Conservation (phyloP, 73 alveolate genomes). For the Stentor coeruleus region DNA sequence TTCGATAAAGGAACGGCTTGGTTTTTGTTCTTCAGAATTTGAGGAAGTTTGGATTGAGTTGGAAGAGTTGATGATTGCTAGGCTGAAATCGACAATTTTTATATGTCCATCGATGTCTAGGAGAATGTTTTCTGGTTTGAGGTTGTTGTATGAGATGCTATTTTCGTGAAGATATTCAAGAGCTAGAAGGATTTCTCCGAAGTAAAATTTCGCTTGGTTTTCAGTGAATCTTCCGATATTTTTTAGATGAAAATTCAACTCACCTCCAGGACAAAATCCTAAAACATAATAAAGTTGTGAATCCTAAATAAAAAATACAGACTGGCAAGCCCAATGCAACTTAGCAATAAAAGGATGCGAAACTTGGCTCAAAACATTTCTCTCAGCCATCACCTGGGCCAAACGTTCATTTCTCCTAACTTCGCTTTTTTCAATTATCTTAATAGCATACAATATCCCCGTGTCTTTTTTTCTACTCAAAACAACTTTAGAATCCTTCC, state of each 20-base stretch:
- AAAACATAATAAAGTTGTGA: conserved; percentile 72
- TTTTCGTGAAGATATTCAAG: conserved; percentile 75
- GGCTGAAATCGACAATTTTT: conserved; percentile 83
- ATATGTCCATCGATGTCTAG: conserved; percentile 70
- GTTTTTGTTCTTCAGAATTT: conserved; percentile 14
- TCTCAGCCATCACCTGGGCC: conserved; percentile 41
- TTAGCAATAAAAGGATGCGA: conserved; percentile 44
- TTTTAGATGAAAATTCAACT: conserved; percentile 59
- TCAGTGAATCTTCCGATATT: conserved; percentile 63
- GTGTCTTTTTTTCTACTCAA: conserved; percentile 58
- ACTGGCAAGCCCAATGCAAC: not conserved
- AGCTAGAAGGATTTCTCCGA: conserved; percentile 78
- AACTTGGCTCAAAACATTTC: conserved; percentile 39
- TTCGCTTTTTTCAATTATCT: conserved; percentile 66
- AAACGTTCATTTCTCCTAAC: conserved; percentile 41
- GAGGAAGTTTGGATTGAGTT: conserved; percentile 61
- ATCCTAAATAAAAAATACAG: conserved; percentile 8
- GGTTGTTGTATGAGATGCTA: conserved; percentile 76
- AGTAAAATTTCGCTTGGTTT: conserved; percentile 67
- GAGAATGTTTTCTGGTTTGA: conserved; percentile 83
- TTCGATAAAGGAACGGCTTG: not conserved
- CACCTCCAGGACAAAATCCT: conserved; percentile 89
- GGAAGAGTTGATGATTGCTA: conserved; percentile 38
- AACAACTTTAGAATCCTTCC: conserved; percentile 78
- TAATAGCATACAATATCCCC: conserved; percentile 77